Percentiles rank a stretch among this genome's conserved stretches.
These are phyloP conservation scores for Pythium brassicae DNA, from an alignment of 352 stramenopile genomes.

Conservation along the genomic window DNA sequence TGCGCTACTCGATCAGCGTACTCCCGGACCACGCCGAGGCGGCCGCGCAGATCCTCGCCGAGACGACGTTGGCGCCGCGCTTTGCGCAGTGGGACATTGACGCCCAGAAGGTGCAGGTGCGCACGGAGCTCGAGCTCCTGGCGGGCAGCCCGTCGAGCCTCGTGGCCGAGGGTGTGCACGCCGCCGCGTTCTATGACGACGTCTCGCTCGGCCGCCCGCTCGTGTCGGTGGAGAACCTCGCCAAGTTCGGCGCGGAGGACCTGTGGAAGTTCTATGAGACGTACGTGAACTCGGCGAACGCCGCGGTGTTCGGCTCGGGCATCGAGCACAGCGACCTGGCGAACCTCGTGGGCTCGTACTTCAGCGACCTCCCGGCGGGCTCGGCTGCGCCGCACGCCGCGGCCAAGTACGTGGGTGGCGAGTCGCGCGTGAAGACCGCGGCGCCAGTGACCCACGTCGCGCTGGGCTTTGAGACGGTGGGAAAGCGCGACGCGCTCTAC, in stretches of 20 bases:
- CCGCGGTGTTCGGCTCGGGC: constrained; percentile 58
- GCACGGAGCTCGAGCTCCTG: constrained; percentile 46
- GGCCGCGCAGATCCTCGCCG: constrained; percentile 69
- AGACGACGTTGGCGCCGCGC: constrained; percentile 73
- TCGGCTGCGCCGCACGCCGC: constrained; percentile 17
- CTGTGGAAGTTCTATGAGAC: constrained; percentile 57
- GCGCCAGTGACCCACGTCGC: constrained; percentile 64
- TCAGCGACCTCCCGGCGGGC: constrained; percentile 34
- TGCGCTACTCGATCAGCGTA: constrained; percentile 77
- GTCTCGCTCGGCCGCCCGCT: constrained; percentile 55
- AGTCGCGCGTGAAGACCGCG: constrained; percentile 68
- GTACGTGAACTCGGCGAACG: constrained; percentile 62
- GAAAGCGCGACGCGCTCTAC: constrained; percentile 35
- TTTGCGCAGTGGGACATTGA: constrained; percentile 79
- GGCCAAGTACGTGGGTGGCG: constrained; percentile 73
- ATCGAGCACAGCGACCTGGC: constrained; percentile 59
- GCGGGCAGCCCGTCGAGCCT: constrained; percentile 32
- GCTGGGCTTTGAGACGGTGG: constrained; percentile 59
- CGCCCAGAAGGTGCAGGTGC: constrained; percentile 63
- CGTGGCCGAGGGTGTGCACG: constrained; percentile 59
- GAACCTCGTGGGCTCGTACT: constrained; percentile 64
- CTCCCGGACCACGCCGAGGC: constrained; percentile 60
- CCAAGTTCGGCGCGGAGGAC: constrained; percentile 34
- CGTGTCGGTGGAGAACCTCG: constrained; percentile 50
- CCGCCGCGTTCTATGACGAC: constrained; percentile 81